Conservation (phyloP, 2,329 filamentous ascomycete species). For the Lizonia empirigonia region DNA sequence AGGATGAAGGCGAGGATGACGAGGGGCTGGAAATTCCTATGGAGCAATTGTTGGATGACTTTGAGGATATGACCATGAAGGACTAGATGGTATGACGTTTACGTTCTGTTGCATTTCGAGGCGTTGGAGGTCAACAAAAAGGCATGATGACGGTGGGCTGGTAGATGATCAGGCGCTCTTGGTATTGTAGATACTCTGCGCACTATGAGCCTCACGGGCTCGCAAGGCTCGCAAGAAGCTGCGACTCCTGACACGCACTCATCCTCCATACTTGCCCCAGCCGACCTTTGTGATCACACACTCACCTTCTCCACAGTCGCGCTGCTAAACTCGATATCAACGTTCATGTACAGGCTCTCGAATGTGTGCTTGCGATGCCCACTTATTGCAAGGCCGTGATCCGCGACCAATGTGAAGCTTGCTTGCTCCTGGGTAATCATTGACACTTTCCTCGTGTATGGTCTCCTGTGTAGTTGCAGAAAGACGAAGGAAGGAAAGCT, state of each 20-base stretch:
- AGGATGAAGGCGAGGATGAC: slow-evolving; percentile 60
- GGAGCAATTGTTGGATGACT: slow-evolving; percentile 78
- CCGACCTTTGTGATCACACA: too few relatives aligned
- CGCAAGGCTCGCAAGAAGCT: background rate
- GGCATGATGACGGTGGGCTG: slow-evolving; percentile 6
- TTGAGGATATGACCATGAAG: slow-evolving; percentile 84
- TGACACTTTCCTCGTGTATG: too few relatives aligned
- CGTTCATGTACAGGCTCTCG: background rate
- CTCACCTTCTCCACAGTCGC: background rate
- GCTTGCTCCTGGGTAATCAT: too few relatives aligned
- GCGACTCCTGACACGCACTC: background rate
- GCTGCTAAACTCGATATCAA: too few relatives aligned
- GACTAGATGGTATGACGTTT: slow-evolving; percentile 22
- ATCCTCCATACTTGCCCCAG: background rate
- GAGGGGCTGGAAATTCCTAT: slow-evolving; percentile 60
- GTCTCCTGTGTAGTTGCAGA: too few relatives aligned
- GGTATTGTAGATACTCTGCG: slow-evolving; percentile 3
- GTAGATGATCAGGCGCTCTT: slow-evolving; percentile 6
- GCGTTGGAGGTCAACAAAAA: slow-evolving; percentile 18
- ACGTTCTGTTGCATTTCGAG: slow-evolving; percentile 21
- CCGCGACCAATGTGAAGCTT: too few relatives aligned
- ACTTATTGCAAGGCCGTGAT: too few relatives aligned
- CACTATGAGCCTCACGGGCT: background rate
- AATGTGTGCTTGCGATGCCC: background rate
- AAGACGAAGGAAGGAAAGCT: background rate